These are phyloP conservation scores for Plenodomus lindquistii DNA, from an alignment of 2,329 filamentous ascomycete species.

Conservation along the genomic window DNA sequence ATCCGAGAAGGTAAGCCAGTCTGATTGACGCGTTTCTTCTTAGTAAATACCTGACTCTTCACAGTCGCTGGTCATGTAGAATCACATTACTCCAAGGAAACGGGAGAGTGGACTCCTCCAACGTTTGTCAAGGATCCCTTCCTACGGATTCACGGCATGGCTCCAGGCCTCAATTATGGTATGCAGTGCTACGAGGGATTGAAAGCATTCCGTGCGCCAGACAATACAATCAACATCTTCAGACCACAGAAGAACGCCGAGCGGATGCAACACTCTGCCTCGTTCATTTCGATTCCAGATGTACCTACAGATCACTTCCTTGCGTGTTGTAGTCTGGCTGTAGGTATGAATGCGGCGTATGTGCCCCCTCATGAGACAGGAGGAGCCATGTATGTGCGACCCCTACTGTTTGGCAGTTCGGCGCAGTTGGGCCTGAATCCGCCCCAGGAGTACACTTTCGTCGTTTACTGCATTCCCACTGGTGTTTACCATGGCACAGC, in stretches of 20 bases:
- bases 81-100: constrained; percentile 76
- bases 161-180: constrained; percentile 90
- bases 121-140: constrained; percentile 81
- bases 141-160: constrained; percentile 91
- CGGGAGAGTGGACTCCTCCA: constrained; percentile 76
- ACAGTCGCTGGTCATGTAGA: constrained; percentile 93
- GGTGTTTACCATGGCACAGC: constrained; percentile 92
- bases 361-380: constrained; percentile 89
- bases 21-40: background rate
- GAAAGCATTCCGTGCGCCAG: constrained; percentile 85
- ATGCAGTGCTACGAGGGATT: constrained; percentile 98
- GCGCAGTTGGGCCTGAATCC: constrained; percentile 85
- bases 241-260: constrained; percentile 81
- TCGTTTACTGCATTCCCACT: constrained; percentile 86
- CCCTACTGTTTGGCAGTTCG: constrained; percentile 82
- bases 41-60: constrained; percentile 6
- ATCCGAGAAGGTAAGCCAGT: constrained; percentile 75
- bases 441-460: constrained; percentile 90
- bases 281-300: constrained; percentile 79
- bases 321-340: constrained; percentile 75
- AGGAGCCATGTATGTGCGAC: constrained; percentile 90
- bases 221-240: constrained; percentile 80
- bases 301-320: constrained; percentile 79
- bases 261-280: constrained; percentile 82
- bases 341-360: constrained; percentile 84